Conservation (phyloP, 2,329 filamentous ascomycete species). For the Sporothrix variecibatus region DNA sequence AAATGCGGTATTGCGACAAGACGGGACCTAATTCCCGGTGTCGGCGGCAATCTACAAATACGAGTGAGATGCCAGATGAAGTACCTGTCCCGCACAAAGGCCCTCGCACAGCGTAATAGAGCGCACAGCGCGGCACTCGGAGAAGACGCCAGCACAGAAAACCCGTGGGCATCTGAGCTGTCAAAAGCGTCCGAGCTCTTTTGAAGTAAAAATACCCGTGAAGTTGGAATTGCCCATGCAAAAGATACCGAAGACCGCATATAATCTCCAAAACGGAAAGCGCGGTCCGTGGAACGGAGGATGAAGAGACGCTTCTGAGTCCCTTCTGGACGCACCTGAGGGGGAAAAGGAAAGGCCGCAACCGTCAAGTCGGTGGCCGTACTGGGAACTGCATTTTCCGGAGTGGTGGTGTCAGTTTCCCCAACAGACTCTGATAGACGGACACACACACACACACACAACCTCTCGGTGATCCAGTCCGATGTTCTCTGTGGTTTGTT, state of each 20-base stretch:
- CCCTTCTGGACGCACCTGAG: background rate
- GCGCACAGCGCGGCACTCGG: slow-evolving; percentile 17
- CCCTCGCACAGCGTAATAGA: background rate
- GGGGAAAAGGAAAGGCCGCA: background rate
- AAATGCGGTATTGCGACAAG: background rate
- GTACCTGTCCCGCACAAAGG: background rate
- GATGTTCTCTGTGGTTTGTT: background rate
- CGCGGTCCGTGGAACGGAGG: background rate
- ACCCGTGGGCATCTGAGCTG: background rate
- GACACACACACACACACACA: background rate
- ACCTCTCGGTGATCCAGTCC: background rate
- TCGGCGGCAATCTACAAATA: slow-evolving; percentile 13
- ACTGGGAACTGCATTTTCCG: slow-evolving; percentile 1
- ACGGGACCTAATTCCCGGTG: slow-evolving; percentile 15
- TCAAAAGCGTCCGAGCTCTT: background rate
- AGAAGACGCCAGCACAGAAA: background rate
- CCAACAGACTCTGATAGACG: background rate
- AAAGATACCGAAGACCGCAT: slow-evolving; percentile 1
- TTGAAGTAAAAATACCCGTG: background rate
- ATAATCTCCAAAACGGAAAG: slow-evolving; percentile 8
- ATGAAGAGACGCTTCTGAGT: background rate
- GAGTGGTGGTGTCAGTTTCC: background rate
- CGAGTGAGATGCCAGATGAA: background rate
- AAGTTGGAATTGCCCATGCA: background rate
- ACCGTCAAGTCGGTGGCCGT: background rate